Conservation (phyloP, 2,329 filamentous ascomycete genomes). For the Fusarium miscanthi region DNA sequence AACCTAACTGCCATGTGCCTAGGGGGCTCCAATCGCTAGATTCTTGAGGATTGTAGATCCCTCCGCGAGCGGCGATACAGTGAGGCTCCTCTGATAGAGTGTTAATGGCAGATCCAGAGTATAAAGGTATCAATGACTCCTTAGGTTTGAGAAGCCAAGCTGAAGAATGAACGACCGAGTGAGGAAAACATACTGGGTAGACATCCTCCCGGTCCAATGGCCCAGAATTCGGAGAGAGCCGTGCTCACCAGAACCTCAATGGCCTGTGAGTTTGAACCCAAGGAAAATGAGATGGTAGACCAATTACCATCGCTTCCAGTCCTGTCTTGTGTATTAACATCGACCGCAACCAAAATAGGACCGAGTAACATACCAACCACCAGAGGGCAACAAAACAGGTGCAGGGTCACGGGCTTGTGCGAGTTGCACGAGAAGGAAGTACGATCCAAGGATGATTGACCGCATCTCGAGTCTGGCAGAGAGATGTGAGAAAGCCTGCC, state of each 20-base stretch:
- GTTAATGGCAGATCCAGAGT: constrained; percentile 23
- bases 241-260: constrained; percentile 68
- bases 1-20: constrained; percentile 69
- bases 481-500: not conserved
- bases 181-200: constrained; percentile 54
- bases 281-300: constrained; percentile 72
- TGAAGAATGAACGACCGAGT: not conserved
- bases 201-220: constrained; percentile 70
- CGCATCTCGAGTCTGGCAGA: constrained; percentile 26
- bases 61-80: constrained; percentile 69
- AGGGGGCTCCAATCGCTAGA: constrained; percentile 70
- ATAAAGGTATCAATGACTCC: not conserved
- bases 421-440: constrained; percentile 23
- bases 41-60: constrained; percentile 62
- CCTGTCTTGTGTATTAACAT: constrained; percentile 52
- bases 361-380: constrained; percentile 35
- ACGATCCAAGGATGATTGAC: constrained; percentile 27
- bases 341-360: not conserved
- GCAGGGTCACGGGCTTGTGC: constrained; percentile 34
- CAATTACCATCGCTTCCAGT: constrained; percentile 75
- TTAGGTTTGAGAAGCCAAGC: not conserved
- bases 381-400: constrained; percentile 37
- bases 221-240: constrained; percentile 77
- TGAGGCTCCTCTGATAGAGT: constrained; percentile 56
- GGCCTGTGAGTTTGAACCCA: constrained; percentile 55